Conservation (phyloP, 2,329 filamentous ascomycete genomes). For the Trichoderma asperellum region DNA sequence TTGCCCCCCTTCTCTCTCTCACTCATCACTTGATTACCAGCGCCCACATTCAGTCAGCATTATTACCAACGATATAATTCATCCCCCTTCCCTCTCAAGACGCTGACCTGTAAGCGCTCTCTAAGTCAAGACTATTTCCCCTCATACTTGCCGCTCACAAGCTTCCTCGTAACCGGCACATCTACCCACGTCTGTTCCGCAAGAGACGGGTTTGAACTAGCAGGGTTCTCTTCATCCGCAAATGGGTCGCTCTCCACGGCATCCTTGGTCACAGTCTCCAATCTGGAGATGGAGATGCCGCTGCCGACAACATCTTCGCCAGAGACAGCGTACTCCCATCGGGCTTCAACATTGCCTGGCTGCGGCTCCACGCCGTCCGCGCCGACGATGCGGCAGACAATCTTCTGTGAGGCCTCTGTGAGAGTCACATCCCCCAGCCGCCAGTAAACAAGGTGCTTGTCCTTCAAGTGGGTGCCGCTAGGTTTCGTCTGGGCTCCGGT, state of each 20-base stretch:
- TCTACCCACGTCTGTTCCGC: constrained; percentile 62
- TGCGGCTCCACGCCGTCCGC: constrained; percentile 72
- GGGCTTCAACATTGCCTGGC: constrained; percentile 77
- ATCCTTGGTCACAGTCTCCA: constrained; percentile 56
- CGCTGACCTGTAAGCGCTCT: background rate
- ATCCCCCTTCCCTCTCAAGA: background rate
- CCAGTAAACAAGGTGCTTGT: constrained; percentile 80
- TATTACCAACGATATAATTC: constrained; percentile 9
- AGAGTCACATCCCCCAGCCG: constrained; percentile 74
- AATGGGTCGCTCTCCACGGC: constrained; percentile 66
- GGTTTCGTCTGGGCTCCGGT: constrained; percentile 76
- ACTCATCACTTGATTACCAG: background rate
- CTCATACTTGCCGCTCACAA: constrained; percentile 78
- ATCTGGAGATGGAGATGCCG: constrained; percentile 66
- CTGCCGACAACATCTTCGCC: constrained; percentile 55
- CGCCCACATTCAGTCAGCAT: background rate
- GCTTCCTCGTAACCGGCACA: constrained; percentile 66
- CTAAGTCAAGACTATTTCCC: constrained; percentile 41
- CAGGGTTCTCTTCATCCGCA: constrained; percentile 52
- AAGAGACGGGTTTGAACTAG: constrained; percentile 31
- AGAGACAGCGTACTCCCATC: constrained; percentile 67
- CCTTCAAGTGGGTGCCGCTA: constrained; percentile 75
- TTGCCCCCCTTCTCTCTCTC: background rate
- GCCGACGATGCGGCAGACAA: constrained; percentile 78
- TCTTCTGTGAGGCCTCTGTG: constrained; percentile 68